Evolutionary conservation across 164 flowering plant genomes (phyloP).

Genomic region (Chloranthus sessilifolius): DNA sequence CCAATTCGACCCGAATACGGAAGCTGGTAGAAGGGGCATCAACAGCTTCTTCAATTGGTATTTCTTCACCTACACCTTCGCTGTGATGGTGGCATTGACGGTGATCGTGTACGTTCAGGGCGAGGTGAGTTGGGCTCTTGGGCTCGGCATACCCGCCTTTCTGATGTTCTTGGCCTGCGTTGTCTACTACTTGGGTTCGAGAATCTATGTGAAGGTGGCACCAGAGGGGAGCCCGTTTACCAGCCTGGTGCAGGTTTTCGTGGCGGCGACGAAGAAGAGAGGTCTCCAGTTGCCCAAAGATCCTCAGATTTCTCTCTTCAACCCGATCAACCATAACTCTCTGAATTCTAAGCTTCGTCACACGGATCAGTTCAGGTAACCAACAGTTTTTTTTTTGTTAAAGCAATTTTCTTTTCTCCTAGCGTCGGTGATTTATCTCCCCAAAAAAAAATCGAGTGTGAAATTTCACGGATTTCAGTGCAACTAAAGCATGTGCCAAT

Average conservation of each 20-base stretch:
- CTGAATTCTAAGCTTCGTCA: slow-evolving; percentile 3
- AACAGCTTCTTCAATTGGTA: slow-evolving; percentile 93
- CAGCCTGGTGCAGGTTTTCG: slow-evolving; percentile 47
- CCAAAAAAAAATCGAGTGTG: no score
- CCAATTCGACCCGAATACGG: slow-evolving; percentile 68
- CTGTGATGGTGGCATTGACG: slow-evolving; percentile 49
- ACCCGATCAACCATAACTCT: neutral
- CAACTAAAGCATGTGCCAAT: no score
- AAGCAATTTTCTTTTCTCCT: no score
- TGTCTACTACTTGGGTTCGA: slow-evolving; percentile 59
- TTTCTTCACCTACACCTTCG: slow-evolving; percentile 58
- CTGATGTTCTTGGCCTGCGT: slow-evolving; percentile 48
- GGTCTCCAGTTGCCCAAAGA: slow-evolving; percentile 9
- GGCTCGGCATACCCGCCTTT: slow-evolving; percentile 61
- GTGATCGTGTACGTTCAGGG: slow-evolving; percentile 70
- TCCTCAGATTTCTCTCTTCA: slow-evolving; percentile 2
- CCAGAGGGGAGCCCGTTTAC: slow-evolving; percentile 74
- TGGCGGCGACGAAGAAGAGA: slow-evolving; percentile 60
- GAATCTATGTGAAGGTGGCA: slow-evolving; percentile 44
- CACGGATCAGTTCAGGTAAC: slow-evolving; percentile 12
- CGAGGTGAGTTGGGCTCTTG: slow-evolving; percentile 63
- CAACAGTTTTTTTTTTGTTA: neutral
- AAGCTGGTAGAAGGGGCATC: slow-evolving; percentile 59
- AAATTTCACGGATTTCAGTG: no score
- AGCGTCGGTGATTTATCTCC: no score